These are phyloP conservation scores for Ceratonia siliqua DNA, from an alignment of 306 rosid species.

Conservation along the genomic window DNA sequence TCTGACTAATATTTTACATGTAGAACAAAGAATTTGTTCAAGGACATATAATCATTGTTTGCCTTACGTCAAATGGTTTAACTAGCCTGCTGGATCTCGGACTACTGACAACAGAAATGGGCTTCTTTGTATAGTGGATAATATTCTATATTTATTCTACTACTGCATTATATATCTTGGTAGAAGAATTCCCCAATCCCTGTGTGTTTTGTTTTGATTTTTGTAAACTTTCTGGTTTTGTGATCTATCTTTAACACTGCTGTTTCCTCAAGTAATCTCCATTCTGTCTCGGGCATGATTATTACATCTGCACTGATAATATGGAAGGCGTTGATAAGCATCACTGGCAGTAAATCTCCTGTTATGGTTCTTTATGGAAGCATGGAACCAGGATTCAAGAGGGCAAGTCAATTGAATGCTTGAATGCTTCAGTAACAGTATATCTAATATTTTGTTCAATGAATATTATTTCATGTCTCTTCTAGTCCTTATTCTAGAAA, in stretches of 20 bases:
- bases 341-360: slow-evolving; percentile 83
- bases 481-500: background rate
- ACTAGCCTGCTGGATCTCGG: background rate
- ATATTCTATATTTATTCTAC: background rate
- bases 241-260: background rate
- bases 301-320: slow-evolving; percentile 76
- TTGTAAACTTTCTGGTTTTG: background rate
- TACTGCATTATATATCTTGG: background rate
- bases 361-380: slow-evolving; percentile 93
- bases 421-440: slow-evolving; percentile 1
- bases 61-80: background rate
- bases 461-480: background rate
- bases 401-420: slow-evolving; percentile 46
- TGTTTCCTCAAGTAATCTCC: background rate
- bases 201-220: background rate
- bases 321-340: slow-evolving; percentile 86
- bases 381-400: slow-evolving; percentile 92
- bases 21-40: background rate
- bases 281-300: slow-evolving; percentile 66
- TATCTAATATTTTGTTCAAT: background rate
- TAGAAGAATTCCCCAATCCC: background rate
- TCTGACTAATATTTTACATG: background rate
- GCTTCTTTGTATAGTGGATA: background rate
- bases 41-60: too few relatives aligned
- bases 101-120: background rate